Conservation (phyloP, 306 rosid species). For the Vigna nakashimae region DNA sequence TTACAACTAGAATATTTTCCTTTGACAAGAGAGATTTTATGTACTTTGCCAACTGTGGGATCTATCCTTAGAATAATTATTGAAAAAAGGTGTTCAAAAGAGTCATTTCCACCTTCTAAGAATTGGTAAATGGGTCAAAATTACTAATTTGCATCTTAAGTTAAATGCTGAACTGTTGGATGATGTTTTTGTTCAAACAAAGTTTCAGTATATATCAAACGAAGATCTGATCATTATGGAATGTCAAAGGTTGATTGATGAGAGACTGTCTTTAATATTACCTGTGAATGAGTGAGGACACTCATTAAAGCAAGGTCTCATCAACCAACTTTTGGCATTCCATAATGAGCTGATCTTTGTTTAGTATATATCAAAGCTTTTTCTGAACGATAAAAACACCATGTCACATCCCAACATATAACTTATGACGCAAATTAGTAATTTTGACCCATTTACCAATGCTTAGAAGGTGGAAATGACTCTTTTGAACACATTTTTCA, state of each 20-base stretch:
- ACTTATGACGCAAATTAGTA: slow-evolving; percentile 55
- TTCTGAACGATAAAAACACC: slow-evolving; percentile 54
- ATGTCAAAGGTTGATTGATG: slow-evolving; percentile 60
- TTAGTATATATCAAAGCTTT: slow-evolving; percentile 56
- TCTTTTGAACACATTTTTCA: slow-evolving; percentile 47
- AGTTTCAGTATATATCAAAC: slow-evolving; percentile 52
- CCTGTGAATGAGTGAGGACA: too few species aligned
- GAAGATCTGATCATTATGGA: slow-evolving; percentile 50
- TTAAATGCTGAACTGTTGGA: slow-evolving; percentile 62
- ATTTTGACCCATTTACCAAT: slow-evolving; percentile 66
- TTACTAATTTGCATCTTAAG: slow-evolving; percentile 57
- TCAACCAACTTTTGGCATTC: slow-evolving; percentile 58
- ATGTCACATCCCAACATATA: slow-evolving; percentile 59
- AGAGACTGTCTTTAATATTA: slow-evolving; percentile 41
- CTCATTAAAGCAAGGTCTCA: background rate
- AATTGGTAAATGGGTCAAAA: slow-evolving; percentile 63
- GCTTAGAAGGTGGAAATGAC: slow-evolving; percentile 39
- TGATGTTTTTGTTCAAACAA: slow-evolving; percentile 55
- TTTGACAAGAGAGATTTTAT: slow-evolving; percentile 53
- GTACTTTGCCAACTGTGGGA: slow-evolving; percentile 63
- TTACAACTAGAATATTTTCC: slow-evolving; percentile 47
- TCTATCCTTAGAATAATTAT: slow-evolving; percentile 57
- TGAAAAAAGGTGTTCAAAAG: slow-evolving; percentile 47
- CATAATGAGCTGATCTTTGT: slow-evolving; percentile 49
- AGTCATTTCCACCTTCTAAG: slow-evolving; percentile 42